These are phyloP conservation scores for Pseudoperonospora humuli DNA, from an alignment of 352 stramenopile species.

Conservation along the genomic window DNA sequence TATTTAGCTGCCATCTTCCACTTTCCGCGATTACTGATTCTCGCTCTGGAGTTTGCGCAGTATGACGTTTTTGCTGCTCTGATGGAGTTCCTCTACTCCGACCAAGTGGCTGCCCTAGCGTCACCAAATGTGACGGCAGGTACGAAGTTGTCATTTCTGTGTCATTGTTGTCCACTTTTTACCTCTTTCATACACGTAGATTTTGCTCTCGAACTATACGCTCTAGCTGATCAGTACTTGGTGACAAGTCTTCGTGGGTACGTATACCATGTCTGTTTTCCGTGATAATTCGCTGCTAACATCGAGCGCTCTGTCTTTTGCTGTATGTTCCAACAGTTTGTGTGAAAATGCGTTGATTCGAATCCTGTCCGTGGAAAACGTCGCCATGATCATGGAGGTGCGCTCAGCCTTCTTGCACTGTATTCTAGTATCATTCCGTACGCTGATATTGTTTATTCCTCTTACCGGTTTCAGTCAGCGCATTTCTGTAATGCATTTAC, in stretches of 20 bases:
- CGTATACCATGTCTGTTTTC: too few species aligned
- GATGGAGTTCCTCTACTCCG: conserved; percentile 87
- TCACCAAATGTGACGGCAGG: conserved; percentile 32
- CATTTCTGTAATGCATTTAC: conserved; percentile 58
- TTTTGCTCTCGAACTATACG: conserved; percentile 75
- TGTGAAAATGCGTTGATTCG: conserved; percentile 70
- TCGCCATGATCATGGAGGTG: conserved; percentile 64
- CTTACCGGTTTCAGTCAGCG: conserved; percentile 35
- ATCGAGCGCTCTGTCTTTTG: not conserved
- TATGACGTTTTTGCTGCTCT: conserved; percentile 74
- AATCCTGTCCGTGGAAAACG: conserved; percentile 69
- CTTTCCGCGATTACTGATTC: not conserved
- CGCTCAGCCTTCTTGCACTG: not conserved
- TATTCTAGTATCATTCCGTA: not conserved
- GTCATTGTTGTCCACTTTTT: not conserved
- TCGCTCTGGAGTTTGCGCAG: conserved; percentile 21
- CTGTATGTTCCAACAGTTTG: conserved; percentile 23
- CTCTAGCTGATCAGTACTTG: conserved; percentile 84
- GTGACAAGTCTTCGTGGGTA: conserved; percentile 50
- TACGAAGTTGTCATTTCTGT: conserved; percentile 10
- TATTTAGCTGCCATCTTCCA: not conserved
- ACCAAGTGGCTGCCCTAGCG: conserved; percentile 48
- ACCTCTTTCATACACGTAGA: conserved; percentile 23
- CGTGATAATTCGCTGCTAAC: not conserved
- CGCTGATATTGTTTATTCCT: not conserved